phyloP scores from a whole-genome alignment of 345 rosid genomes.

The Hibiscus syriacus region DNA sequence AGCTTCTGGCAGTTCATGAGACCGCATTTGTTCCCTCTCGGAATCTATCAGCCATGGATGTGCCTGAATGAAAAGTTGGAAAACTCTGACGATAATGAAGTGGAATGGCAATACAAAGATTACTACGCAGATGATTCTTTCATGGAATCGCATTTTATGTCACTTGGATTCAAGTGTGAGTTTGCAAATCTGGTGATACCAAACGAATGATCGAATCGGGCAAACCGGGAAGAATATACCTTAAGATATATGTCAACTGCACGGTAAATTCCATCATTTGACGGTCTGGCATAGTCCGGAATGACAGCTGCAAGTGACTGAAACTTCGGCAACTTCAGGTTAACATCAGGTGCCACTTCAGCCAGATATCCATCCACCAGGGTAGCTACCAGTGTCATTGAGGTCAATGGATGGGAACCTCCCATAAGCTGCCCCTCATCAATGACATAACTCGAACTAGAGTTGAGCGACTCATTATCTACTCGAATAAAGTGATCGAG shows the following conservation, averaged over 20 bases:
- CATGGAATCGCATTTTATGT: background rate
- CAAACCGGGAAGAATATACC: constrained; percentile 29
- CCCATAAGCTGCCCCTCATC: constrained; percentile 50
- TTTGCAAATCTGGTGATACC: background rate
- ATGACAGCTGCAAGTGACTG: constrained; percentile 57
- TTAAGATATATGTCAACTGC: constrained; percentile 82
- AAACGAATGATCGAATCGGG: background rate
- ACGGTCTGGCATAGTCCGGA: constrained; percentile 70
- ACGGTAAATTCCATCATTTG: constrained; percentile 84
- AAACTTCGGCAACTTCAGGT: constrained; percentile 64
- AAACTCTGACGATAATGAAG: background rate
- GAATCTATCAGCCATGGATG: constrained; percentile 86
- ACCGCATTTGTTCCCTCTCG: constrained; percentile 67
- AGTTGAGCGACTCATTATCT: constrained; percentile 24
- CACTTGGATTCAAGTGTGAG: background rate
- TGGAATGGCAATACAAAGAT: background rate
- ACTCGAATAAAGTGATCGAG: constrained; percentile 65
- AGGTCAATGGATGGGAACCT: constrained; percentile 44
- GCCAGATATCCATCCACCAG: constrained; percentile 75
- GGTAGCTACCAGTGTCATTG: constrained; percentile 62
- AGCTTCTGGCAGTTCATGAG: constrained; percentile 89
- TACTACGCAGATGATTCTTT: background rate
- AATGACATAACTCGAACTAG: constrained; percentile 22
- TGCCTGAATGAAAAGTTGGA: constrained; percentile 38
- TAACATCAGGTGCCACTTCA: constrained; percentile 91